Base-by-base conservation (phyloP, 2,329 filamentous ascomycete species). In the Amesomyces nigricolor region DNA sequence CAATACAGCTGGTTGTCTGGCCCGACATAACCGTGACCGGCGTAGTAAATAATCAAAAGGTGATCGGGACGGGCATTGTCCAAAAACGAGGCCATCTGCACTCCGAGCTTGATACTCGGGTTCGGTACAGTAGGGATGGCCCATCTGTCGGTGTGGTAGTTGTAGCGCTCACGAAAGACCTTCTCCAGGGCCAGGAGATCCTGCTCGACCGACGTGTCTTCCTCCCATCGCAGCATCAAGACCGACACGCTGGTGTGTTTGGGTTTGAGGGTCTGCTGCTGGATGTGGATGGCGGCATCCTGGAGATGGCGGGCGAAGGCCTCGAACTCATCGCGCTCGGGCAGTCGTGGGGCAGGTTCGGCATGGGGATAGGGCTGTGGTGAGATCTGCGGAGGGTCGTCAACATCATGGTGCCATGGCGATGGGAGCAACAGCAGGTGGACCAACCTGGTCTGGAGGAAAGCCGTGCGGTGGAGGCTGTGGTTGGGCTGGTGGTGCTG, bases 211-310 rank as follows among this genome's bases (percentile, higher is more conserved):
- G 72, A 73, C 42, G 69, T 69, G 61, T 86, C 81, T 53, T 83
- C 81, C 61, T 85, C 80, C 83, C 83, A 86, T 53, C 79, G 75
- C 57, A 86, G 62, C 47, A 86, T 68, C 35, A 86, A 69, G 10
- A 83, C 82, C 4, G 81, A 84, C 13, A 82, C 81, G 54, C 76
- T 77, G 16, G 72, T 75, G 61, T 86, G 84, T 22, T 77, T 76
- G 3, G 76, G 74, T 56, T 75, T 77, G 64, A 84, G 79, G 45
- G 80, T 80, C 69, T 85, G 82, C 59, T 80, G 77, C 66, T 84
- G 81, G 62, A 86, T 84, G 64, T 84, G 74, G 78, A 85, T 84
- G 61, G 83, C 82, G 48, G 82, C 83, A 76, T 86, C 83, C 66
- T 86, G 83, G 44, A 86, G 76, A 71, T 86, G 83, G 46, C 82